Evolutionary conservation across 1,284 basidiomycete genomes (phyloP), one percentile per base, ranked within the genome.

Genomic region (Heterobasidion irregulare): DNA sequence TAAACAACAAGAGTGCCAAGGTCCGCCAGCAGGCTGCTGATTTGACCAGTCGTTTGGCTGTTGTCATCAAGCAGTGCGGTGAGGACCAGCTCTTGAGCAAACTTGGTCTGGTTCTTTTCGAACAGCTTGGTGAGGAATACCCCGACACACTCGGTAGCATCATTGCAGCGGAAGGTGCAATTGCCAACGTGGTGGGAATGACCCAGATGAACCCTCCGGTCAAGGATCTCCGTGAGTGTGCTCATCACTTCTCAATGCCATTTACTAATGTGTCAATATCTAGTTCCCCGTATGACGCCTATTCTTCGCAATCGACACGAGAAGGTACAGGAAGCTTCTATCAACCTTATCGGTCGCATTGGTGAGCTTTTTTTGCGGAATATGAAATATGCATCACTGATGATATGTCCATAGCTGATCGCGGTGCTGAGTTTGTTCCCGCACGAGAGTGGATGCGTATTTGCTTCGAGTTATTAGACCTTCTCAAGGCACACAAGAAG

Each of bases 391-490:
- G 8, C 13, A 13, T 33, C 8, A 2, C 15, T 15, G 59, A 50
- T 64, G 53, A 57, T 36, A 47, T 50, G 58, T 53, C 56, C 38
- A 45, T 57, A 85, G 95, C 97, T 57, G 97, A 99, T 84, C 93
- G 97, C 69, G 97, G 97, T 58, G 94, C 97, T 44, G 97, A 99
- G 72, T 98, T 94, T 59, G 97, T 99, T 0, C 94, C 94, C 33
- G 96, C 97, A 19, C 85, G 96, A 66, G 97, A 99, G 73, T 99
- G 96, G 96, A 99, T 99, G 97, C 89, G 97, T 66, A 99, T 99
- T 70, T 99, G 97, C 70, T 99, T 99, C 72, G 97, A 99, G 71
- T 76, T 99, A 44, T 82, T 99, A 51, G 97, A 99, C 66, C 77
- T 99, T 46, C 80, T 99, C 65, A 99, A 99, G 71, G 97, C 97